Base-by-base conservation (phyloP, 148 eudicot genomes). In the Nepenthes gracilis region DNA sequence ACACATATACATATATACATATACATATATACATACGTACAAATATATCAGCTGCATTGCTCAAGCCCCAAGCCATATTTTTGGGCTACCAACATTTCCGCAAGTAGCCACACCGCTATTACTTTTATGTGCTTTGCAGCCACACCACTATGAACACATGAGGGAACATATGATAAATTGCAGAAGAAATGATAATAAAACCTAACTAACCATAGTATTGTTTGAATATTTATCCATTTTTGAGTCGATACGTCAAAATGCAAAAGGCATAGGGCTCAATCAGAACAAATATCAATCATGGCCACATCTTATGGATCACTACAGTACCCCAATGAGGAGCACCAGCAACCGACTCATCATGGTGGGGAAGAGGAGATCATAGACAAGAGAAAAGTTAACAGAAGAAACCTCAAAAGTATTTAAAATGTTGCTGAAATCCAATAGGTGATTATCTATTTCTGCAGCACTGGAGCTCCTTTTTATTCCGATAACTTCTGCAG, bases 401-500 rank as follows among this genome's bases (percentile, higher is more conserved):
- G 49, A 57, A 65, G 50, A 33, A 64, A 90, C 97, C 96, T 83
- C 90, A 73, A 85, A 92, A 68, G 64, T 6, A 57, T 76, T 88
- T 51, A 92, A 74, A 60, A 85, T 83, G 59, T 60, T 53, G 50
- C 82, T 85, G 71, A 92, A 78, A 45, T 85, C 86, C 45, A 87
- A 77, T 49, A 92, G 58, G 62, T 87, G 88, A 74, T 64, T 12
- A 59, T 80, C 83, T 61, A 83, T 69, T 75, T 87, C 88, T 69
- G 67, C 71, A 58, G 81, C 53, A 47, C 80, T 60, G 47, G 68
- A 78, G 70, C 72, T 64, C 12, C 67, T 67, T 38, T 71, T 78
- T 40, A 91, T 80, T 70, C 97, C 97, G 67, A 91, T 87, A 47
- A 87, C 60, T 67, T 83, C 90, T 64, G 82, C 82, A 1, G 96